phyloP scores from a whole-genome alignment of 2,329 filamentous ascomycete species.

The Coniochaeta sp. region DNA sequence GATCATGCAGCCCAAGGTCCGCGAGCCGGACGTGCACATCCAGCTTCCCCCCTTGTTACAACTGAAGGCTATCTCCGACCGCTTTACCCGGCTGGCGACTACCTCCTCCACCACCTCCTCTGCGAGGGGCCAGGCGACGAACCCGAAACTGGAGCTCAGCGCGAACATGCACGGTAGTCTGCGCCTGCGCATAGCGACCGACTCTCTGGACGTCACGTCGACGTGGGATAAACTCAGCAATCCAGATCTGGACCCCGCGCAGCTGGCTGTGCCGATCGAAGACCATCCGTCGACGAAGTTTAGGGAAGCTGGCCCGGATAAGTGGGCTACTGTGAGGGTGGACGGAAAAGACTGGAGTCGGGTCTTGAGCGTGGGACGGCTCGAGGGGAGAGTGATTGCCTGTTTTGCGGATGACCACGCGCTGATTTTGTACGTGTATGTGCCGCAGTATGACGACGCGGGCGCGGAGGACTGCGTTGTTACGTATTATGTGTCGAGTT shows the following conservation, averaged over 20 bases:
- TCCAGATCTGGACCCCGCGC: conserved; percentile 73
- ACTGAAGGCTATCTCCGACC: conserved; percentile 87
- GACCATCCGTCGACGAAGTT: conserved; percentile 79
- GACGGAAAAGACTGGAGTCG: conserved; percentile 92
- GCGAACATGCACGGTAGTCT: conserved; percentile 94
- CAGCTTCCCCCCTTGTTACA: conserved; percentile 80
- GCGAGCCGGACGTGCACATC: conserved; percentile 91
- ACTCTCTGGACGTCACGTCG: conserved; percentile 77
- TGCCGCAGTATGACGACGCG: conserved; percentile 62
- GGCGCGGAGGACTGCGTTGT: conserved; percentile 63
- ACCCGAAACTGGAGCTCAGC: conserved; percentile 71
- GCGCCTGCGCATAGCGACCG: conserved; percentile 70
- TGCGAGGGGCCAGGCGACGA: conserved; percentile 10
- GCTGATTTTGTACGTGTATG: conserved; percentile 75
- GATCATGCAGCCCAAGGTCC: conserved; percentile 86
- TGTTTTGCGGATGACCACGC: conserved; percentile 79
- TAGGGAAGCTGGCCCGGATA: conserved; percentile 66
- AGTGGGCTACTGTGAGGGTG: conserved; percentile 83
- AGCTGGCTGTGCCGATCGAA: conserved; percentile 63
- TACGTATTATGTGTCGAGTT: conserved; percentile 43
- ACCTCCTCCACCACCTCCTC: conserved; percentile 28
- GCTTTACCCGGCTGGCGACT: conserved; percentile 80
- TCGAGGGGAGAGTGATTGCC: conserved; percentile 88
- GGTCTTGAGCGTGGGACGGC: conserved; percentile 83
- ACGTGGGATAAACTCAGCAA: conserved; percentile 82